Conservation (phyloP, 2,329 filamentous ascomycete genomes). For the Epichloe coenophiala region DNA sequence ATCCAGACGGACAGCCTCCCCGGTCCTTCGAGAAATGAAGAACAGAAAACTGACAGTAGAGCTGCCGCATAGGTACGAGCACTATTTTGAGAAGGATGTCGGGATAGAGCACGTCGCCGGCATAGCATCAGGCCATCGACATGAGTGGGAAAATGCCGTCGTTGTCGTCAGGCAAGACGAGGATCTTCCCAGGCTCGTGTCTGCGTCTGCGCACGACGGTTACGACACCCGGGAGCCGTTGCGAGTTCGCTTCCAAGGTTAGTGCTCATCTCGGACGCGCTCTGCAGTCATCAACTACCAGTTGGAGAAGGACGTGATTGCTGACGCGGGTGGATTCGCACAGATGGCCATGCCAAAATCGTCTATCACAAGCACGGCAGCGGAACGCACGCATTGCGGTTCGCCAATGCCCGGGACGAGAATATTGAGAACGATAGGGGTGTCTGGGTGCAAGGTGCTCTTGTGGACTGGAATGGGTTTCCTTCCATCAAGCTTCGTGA, state of each 20-base stretch:
- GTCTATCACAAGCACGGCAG: slow-evolving; percentile 23
- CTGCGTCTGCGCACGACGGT: slow-evolving; percentile 17
- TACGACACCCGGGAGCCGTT: slow-evolving; percentile 12
- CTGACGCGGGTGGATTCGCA: slow-evolving; percentile 1
- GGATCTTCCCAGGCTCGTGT: slow-evolving; percentile 9
- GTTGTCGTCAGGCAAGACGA: slow-evolving; percentile 7
- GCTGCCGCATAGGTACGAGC: slow-evolving; percentile 5
- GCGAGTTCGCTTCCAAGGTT: neutral
- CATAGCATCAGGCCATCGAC: slow-evolving; percentile 8
- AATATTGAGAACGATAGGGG: slow-evolving; percentile 16
- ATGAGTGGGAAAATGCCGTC: slow-evolving; percentile 15
- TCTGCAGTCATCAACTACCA: too few species aligned
- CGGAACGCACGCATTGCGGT: slow-evolving; percentile 20
- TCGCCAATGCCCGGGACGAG: slow-evolving; percentile 10
- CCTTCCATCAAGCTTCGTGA: slow-evolving; percentile 4
- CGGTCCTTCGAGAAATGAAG: too few species aligned
- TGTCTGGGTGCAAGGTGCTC: slow-evolving; percentile 17
- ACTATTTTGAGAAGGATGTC: slow-evolving; percentile 15
- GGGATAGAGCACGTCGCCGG: slow-evolving; percentile 2
- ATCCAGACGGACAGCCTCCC: too few species aligned
- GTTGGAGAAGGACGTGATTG: neutral
- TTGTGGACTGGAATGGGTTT: slow-evolving; percentile 7
- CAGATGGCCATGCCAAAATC: slow-evolving; percentile 13
- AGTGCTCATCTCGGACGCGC: neutral
- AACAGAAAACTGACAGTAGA: too few species aligned